Conservation (phyloP, 225 moss, liverwort and hornwort genomes). For the Pseudisothecium myosuroides region DNA sequence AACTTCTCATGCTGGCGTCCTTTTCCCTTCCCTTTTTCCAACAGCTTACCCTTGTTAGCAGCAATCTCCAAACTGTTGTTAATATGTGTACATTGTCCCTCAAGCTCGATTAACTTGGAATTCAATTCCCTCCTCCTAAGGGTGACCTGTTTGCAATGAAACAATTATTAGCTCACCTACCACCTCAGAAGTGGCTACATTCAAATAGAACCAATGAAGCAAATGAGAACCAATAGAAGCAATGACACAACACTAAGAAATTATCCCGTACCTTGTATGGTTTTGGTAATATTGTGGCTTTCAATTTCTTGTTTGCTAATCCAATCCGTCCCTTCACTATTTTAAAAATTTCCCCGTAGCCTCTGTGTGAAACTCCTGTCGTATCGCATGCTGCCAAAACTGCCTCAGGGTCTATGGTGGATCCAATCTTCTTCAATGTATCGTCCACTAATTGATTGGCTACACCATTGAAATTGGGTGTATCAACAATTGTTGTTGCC, state of each 20-base stretch:
- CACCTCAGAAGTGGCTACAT: neutral
- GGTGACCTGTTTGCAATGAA: neutral
- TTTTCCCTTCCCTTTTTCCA: neutral
- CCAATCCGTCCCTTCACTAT: neutral
- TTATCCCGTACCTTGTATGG: neutral
- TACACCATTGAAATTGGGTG: too few species aligned
- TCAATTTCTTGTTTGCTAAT: neutral
- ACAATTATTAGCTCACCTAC: neutral
- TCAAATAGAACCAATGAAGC: rapidly evolving
- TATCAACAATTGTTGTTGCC: too few species aligned
- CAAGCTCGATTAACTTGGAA: neutral
- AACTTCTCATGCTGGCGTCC: neutral
- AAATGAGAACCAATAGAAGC: too few species aligned
- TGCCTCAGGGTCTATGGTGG: rapidly evolving
- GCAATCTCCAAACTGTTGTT: neutral
- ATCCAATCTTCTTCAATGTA: too few species aligned
- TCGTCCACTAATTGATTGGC: too few species aligned
- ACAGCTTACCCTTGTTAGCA: rapidly evolving
- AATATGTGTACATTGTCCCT: neutral
- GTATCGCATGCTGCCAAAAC: neutral
- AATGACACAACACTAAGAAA: rapidly evolving
- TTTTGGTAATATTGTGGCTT: neutral
- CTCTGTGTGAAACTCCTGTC: neutral
- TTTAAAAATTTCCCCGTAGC: neutral
- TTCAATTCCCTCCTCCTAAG: neutral